These are phyloP conservation scores for Acanthamoeba lenticulata DNA, from an alignment of 208 protist genomes.

Conservation along the genomic window DNA sequence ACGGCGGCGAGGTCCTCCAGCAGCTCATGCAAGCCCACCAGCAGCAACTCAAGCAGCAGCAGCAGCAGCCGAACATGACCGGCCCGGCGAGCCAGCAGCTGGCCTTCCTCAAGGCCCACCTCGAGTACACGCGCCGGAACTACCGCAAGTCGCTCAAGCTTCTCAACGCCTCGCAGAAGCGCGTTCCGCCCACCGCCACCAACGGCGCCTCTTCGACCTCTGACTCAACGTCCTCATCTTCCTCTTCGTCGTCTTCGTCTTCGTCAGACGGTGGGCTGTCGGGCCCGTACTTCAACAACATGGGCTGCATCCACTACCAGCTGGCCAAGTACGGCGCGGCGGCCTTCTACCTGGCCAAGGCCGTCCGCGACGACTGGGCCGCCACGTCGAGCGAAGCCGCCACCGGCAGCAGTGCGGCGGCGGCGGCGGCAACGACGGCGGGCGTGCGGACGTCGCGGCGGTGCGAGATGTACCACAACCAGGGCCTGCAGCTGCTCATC, in stretches of 20 bases:
- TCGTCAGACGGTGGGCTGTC: neutral
- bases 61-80: neutral
- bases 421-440: neutral
- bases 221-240: neutral
- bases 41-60: too few relatives aligned
- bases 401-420: too few relatives aligned
- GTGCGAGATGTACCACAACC: conserved; percentile 55
- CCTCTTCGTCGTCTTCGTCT: neutral
- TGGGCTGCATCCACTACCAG: conserved; percentile 60
- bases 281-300: conserved; percentile 58
- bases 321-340: neutral
- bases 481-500: conserved; percentile 36
- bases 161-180: conserved; percentile 14
- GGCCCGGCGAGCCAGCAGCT: neutral
- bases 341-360: neutral
- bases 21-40: too few relatives aligned
- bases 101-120: conserved; percentile 25
- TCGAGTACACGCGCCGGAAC: conserved; percentile 48
- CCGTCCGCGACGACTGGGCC: neutral
- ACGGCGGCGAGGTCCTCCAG: too few relatives aligned
- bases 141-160: conserved; percentile 60
- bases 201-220: neutral
- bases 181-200: neutral
- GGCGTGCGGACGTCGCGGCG: neutral
- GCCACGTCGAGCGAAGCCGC: too few relatives aligned